Base-by-base conservation (phyloP, 805 yeast species). In the Cephaloascus fragrans region DNA sequence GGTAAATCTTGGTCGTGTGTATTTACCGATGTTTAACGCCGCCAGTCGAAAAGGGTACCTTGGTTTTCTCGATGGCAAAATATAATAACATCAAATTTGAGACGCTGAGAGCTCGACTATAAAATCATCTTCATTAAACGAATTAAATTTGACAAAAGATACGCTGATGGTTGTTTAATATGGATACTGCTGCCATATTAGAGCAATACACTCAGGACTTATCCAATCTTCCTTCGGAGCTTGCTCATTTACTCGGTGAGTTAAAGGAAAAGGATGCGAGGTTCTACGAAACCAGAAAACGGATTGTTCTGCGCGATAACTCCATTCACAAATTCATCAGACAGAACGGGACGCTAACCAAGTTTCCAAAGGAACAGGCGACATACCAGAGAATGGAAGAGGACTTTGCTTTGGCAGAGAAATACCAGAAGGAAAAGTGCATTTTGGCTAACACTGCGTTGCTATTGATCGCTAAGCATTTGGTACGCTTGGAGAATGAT, bases 131-230 rank as follows among this genome's bases (percentile, higher is more conserved):
- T n/a, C n/a, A n/a, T n/a, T n/a, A n/a, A n/a, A n/a, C n/a, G n/a
- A n/a, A n/a, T n/a, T n/a, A n/a, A n/a, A n/a, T n/a, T n/a, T n/a
- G n/a, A n/a, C n/a, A n/a, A n/a, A n/a, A n/a, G n/a, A n/a, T n/a
- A n/a, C n/a, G n/a, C n/a, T n/a, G n/a, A n/a, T n/a, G n/a, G n/a
- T n/a, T n/a, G n/a, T n/a, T n/a, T n/a, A n/a, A n/a, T n/a, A 86
- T 86, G 95, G 97, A 89, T 61, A 89, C 97, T 3, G 88, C 96
- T n/a, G 75, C 93, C 1, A 73, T 80, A 5, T 57, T 83, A 31
- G 90, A 83, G 46, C 84, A 81, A 48, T 79, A 81, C 42, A 74
- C 71, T 2, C 80, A 75, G 53, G 82, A 77, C 47, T 66, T 90
- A 34, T 77, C 90, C 9, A 90, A 89, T 49, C 69, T 93, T 34